Percentiles rank a stretch among this genome's conserved stretches.
phyloP scores from a whole-genome alignment of 2,329 filamentous ascomycete genomes.

The Grosmannia huntii region DNA sequence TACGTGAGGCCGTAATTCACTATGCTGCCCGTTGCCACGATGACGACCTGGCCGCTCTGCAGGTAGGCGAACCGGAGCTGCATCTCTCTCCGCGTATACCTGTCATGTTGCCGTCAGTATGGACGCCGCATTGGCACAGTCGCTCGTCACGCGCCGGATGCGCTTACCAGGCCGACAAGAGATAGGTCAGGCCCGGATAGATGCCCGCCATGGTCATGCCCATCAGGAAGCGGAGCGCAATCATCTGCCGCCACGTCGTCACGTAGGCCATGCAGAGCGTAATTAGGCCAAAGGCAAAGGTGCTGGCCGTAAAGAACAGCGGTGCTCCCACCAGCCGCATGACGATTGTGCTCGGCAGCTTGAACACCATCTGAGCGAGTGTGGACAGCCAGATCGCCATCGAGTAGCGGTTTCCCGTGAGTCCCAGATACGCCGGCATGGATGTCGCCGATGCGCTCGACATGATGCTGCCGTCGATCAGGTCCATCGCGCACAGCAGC shows the following conservation, averaged over 20 bases:
- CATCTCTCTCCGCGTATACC: neutral
- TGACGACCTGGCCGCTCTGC: neutral
- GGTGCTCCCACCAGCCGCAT: neutral
- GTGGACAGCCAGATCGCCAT: slow-evolving; percentile 1
- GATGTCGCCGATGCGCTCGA: neutral
- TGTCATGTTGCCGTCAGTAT: neutral
- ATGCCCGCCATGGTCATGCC: neutral
- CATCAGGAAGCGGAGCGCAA: neutral
- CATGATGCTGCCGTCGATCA: slow-evolving; percentile 1
- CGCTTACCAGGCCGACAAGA: neutral
- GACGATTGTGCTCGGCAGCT: neutral
- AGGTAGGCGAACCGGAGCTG: slow-evolving; percentile 1
- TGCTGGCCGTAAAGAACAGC: neutral
- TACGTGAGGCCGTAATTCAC: neutral
- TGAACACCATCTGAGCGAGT: neutral
- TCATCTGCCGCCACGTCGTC: neutral
- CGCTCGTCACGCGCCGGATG: neutral
- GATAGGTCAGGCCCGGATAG: slow-evolving; percentile 1
- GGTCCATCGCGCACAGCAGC: neutral
- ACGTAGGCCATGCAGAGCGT: neutral
- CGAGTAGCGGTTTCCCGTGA: neutral
- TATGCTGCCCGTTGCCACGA: neutral
- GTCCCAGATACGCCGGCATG: neutral
- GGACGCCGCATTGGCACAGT: neutral
- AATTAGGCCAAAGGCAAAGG: neutral